Base-by-base conservation (phyloP, 2,329 filamentous ascomycete species). In the Ceratocystis harringtonii region DNA sequence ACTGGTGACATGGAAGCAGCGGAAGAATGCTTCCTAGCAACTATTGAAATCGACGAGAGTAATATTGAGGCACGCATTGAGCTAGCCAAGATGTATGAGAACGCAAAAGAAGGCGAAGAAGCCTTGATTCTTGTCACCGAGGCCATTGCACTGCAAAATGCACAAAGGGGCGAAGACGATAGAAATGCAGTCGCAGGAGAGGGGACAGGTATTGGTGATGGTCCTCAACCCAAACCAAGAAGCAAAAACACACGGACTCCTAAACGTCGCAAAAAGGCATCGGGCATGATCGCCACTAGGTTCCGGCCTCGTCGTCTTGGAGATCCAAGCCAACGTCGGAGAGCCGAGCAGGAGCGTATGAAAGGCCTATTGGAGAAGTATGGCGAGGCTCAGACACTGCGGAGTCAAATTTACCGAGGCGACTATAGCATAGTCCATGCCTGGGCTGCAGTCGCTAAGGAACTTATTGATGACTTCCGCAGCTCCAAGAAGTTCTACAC, bases 41-140 rank as follows among this genome's bases (percentile, higher is more conserved):
- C 92, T 10, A 84, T 90, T 45, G 84, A 90, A 63, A 81, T 84
- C 67, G 88, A 95, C 68, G 78, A 85, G 57, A 79, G 84, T 50
- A 85, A 87, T 66, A 84, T 92, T 61, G 86, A 91, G 68, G 89
- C 90, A 48, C 86, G 90, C 48, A 84, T 89, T 36, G 84, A 90
- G 70, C 79, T 96, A 8, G 90, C 90, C 12, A 91, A 88, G 70
- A 84, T 96, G 74, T 96, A 95, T 71, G 90, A 95, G 72, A 84
- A 81, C 68, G 81, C 82, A 57, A 85, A 85, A 68, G 84, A 87
- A 75, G 84, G 82, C 25, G 87, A 91, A 70, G 84, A 90, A 71
- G 91, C 91, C 1, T 83, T 91, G 67, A 85, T 88, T 67, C 82
- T 91, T 62, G 84, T 89, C 61, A 87, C 87, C 43, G 87, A 95